These are phyloP conservation scores for Singerocomus rubriflavus DNA, from an alignment of 1,284 basidiomycete species.

Conservation along the genomic window DNA sequence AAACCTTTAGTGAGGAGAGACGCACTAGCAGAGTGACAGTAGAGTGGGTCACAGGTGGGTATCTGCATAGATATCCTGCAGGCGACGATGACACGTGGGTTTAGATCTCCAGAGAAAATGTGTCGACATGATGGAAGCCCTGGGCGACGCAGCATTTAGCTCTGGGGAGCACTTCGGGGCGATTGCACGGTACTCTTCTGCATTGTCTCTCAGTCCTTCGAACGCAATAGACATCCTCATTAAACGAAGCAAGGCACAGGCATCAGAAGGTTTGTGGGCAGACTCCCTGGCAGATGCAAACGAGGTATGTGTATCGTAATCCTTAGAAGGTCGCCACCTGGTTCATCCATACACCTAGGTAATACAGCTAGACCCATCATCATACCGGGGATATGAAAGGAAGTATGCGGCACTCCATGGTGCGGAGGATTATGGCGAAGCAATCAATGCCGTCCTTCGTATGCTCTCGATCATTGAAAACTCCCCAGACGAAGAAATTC, in stretches of 20 bases:
- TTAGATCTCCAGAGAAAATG: background rate
- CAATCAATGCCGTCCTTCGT: background rate
- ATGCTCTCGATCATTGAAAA: constrained; percentile 4
- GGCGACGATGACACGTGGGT: too few relatives aligned
- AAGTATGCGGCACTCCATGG: background rate
- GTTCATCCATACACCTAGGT: background rate
- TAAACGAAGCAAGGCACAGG: constrained; percentile 3
- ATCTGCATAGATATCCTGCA: background rate
- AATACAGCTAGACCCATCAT: background rate
- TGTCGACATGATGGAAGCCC: background rate
- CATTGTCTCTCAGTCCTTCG: constrained; percentile 1
- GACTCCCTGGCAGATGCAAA: constrained; percentile 3
- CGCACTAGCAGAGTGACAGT: background rate
- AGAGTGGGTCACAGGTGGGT: background rate
- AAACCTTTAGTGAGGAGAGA: background rate
- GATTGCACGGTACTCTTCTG: constrained; percentile 1
- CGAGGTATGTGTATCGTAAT: background rate
- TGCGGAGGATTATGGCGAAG: background rate
- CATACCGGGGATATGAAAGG: constrained; percentile 1
- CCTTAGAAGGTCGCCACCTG: background rate
- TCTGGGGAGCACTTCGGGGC: background rate
- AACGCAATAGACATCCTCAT: background rate
- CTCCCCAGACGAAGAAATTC: background rate
- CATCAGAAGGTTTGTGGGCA: background rate
- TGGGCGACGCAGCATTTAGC: background rate